Evolutionary conservation across 2,329 filamentous ascomycete species (phyloP), one percentile per base, ranked within the genome.

Genomic region (Colletotrichum tropicale): DNA sequence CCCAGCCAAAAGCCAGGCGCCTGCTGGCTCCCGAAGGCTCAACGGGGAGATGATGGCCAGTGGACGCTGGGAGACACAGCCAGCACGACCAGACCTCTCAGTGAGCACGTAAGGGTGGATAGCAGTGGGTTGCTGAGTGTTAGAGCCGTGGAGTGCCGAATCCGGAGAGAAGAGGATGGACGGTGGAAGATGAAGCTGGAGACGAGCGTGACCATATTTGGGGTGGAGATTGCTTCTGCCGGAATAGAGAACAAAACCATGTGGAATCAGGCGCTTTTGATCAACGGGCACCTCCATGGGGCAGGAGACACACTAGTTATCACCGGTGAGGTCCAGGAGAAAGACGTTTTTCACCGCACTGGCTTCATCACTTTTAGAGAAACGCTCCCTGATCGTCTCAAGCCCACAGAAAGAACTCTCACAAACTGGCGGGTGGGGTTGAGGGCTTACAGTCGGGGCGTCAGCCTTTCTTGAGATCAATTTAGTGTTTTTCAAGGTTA

Each of bases 391-490:
- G 43, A 52, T 52, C 43, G 43, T 52, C 43, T 52, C 43, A 52
- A 52, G 6, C 43, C 43, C 10, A 52, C 18, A 21, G n/a, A 52
- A 21, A 0, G 12, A 21, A 52, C 43, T 52, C 43, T 52, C 0
- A 21, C 10, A 52, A 52, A 21, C 43, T 52, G 43, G 43, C 43
- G n/a, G 43, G 43, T 52, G 6, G 43, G 43, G 0, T 52, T 13
- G 43, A 52, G 43, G 6, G 10, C n/a, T 0, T 0, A 52, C 3
- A 8, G 0, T 13, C 1, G 43, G 0, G 43, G n/a, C 43, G 6
- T 5, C 43, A 52, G 43, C 18, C 38, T n/a, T n/a, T n/a, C 18
- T 0, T 48, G 38, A 48, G 0, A n/a, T 0, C 0, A 48, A 12
- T 48, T 48, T 5, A 0, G 38, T 48, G 5, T n/a, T 48, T 12